These are phyloP conservation scores for Cicer chorassanicum DNA, from an alignment of 306 rosid species.

Conservation along the genomic window DNA sequence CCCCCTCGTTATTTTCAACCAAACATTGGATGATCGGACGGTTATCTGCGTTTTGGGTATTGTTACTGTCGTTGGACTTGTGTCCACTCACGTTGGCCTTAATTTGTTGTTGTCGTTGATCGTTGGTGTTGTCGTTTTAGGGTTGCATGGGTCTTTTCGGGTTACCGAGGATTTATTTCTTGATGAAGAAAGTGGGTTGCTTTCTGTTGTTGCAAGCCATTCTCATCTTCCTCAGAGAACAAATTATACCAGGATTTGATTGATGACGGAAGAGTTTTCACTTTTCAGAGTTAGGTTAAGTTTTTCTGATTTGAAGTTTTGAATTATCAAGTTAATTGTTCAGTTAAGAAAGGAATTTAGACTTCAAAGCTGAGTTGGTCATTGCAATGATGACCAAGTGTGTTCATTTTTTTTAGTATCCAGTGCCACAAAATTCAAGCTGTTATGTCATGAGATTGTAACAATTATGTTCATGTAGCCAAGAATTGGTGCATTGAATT, in stretches of 20 bases:
- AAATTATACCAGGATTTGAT: slow-evolving; percentile 40
- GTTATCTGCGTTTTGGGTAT: slow-evolving; percentile 43
- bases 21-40: slow-evolving; percentile 41
- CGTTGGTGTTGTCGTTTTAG: slow-evolving; percentile 41
- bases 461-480: slow-evolving; percentile 5
- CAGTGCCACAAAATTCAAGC: not conserved
- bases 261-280: not conserved
- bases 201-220: slow-evolving; percentile 49
- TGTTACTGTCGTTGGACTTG: slow-evolving; percentile 46
- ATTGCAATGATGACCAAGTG: not conserved
- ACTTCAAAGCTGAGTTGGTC: slow-evolving; percentile 5
- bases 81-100: slow-evolving; percentile 46
- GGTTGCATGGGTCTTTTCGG: slow-evolving; percentile 51
- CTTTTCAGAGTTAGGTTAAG: slow-evolving; percentile 3
- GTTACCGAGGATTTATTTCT: slow-evolving; percentile 49
- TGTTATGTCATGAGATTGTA: slow-evolving; percentile 13
- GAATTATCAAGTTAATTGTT: not conserved
- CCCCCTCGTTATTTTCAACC: slow-evolving; percentile 37
- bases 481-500: slow-evolving; percentile 21
- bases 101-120: slow-evolving; percentile 46
- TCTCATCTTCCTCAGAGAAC: slow-evolving; percentile 27
- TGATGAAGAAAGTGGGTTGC: slow-evolving; percentile 46
- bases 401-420: slow-evolving; percentile 23
- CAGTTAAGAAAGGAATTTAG: slow-evolving; percentile 12
- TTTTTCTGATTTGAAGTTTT: not conserved